Conservation (phyloP, 495 filamentous ascomycete species). For the Talaromyces stipitatus region DNA sequence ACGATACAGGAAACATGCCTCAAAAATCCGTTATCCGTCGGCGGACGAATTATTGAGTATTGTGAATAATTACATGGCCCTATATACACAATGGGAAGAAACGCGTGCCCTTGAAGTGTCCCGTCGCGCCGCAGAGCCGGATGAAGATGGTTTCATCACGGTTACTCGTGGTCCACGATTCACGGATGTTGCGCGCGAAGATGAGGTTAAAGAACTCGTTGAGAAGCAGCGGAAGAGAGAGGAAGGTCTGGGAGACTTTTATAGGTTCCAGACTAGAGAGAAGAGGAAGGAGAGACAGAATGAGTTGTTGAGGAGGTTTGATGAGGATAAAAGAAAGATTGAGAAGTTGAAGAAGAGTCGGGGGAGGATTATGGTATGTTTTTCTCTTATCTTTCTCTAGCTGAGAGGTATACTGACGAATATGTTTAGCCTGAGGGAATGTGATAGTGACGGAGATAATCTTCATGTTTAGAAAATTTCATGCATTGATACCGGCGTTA, state of each 20-base stretch:
- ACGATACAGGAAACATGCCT: constrained; percentile 57
- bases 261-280: constrained; percentile 88
- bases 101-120: constrained; percentile 56
- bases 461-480: background rate
- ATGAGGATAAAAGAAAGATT: constrained; percentile 47
- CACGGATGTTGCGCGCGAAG: constrained; percentile 64
- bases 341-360: constrained; percentile 42
- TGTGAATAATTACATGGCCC: constrained; percentile 75
- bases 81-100: constrained; percentile 59
- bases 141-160: constrained; percentile 93
- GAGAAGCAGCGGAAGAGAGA: constrained; percentile 67
- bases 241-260: constrained; percentile 69
- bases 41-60: constrained; percentile 53
- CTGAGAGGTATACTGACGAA: background rate
- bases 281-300: constrained; percentile 75
- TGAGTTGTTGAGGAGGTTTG: constrained; percentile 50
- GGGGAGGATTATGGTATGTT: constrained; percentile 41
- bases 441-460: background rate
- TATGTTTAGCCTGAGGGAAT: constrained; percentile 36
- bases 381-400: background rate
- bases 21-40: constrained; percentile 61
- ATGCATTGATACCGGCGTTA: constrained; percentile 2
- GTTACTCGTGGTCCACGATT: constrained; percentile 68
- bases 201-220: constrained; percentile 64
- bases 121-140: constrained; percentile 63